These are phyloP conservation scores for Fulvia fulva DNA, from an alignment of 2,329 filamentous ascomycete species.

Conservation along the genomic window DNA sequence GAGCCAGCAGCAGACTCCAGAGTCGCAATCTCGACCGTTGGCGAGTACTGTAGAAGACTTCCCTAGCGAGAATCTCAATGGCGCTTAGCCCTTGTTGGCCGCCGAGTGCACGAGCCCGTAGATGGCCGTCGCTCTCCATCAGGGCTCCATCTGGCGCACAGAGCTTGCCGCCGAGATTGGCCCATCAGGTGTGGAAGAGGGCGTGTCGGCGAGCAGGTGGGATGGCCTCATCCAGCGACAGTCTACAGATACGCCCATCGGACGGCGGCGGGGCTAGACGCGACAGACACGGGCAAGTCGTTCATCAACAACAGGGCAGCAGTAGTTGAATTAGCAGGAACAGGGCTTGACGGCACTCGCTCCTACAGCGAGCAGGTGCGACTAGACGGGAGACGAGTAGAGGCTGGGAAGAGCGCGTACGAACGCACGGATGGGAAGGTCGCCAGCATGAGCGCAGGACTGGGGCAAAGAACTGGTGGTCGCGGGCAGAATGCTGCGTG, in stretches of 20 bases:
- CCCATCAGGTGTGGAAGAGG: slow-evolving; percentile 9
- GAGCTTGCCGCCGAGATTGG: slow-evolving; percentile 18
- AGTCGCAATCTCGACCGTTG: background rate
- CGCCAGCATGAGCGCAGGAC: background rate
- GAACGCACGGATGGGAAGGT: background rate
- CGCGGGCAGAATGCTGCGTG: background rate
- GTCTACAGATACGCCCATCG: background rate
- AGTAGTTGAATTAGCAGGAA: too few species aligned
- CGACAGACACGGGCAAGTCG: background rate
- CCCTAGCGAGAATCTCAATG: background rate
- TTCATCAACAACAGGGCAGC: background rate
- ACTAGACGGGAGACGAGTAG: too few species aligned
- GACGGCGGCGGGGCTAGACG: background rate
- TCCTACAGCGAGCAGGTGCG: too few species aligned
- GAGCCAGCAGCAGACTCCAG: too few species aligned
- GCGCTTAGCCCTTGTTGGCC: too few species aligned
- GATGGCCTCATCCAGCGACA: background rate
- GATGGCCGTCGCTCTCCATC: background rate
- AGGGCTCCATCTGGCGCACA: background rate
- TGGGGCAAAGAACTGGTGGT: background rate
- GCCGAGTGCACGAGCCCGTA: background rate
- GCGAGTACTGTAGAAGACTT: background rate
- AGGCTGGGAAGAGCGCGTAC: background rate
- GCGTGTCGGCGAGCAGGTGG: background rate
- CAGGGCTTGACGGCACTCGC: too few species aligned